phyloP scores from a whole-genome alignment of 2,329 filamentous ascomycete genomes.

The Knufia petricola region DNA sequence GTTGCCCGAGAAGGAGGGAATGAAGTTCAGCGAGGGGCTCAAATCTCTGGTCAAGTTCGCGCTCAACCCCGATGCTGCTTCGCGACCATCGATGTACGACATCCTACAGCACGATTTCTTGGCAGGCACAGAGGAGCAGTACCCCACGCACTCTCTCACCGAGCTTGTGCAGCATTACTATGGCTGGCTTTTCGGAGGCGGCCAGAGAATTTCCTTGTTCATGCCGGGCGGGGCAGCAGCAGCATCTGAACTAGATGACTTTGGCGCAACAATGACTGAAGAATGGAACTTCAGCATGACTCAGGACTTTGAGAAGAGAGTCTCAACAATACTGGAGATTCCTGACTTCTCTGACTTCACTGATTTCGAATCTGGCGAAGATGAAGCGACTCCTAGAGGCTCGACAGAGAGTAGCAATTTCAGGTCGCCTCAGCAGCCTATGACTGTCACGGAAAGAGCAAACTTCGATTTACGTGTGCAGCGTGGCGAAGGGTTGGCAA shows the following conservation, averaged over 20 bases:
- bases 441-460: slow-evolving; percentile 38
- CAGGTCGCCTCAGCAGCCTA: slow-evolving; percentile 24
- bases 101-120: slow-evolving; percentile 40
- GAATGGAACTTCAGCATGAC: slow-evolving; percentile 60
- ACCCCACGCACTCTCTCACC: slow-evolving; percentile 36
- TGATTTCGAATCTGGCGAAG: slow-evolving; percentile 36
- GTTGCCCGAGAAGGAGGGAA: slow-evolving; percentile 31
- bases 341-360: slow-evolving; percentile 29
- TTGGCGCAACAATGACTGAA: slow-evolving; percentile 37
- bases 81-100: slow-evolving; percentile 38
- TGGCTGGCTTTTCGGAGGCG: slow-evolving; percentile 39
- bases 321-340: slow-evolving; percentile 34
- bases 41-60: slow-evolving; percentile 37
- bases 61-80: slow-evolving; percentile 34
- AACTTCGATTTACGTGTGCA: slow-evolving; percentile 50
- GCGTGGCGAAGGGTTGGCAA: slow-evolving; percentile 47
- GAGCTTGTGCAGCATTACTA: slow-evolving; percentile 41
- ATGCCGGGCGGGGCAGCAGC: slow-evolving; percentile 49
- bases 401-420: slow-evolving; percentile 5
- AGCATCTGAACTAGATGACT: slow-evolving; percentile 40
- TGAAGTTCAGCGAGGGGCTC: slow-evolving; percentile 34
- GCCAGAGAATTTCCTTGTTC: slow-evolving; percentile 48
- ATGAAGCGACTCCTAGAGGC: slow-evolving; percentile 30
- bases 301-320: slow-evolving; percentile 48
- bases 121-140: slow-evolving; percentile 31